A percentile compares a stretch with the other conserved stretches of the same genome.
phyloP scores from a whole-genome alignment of 306 rosid species.

The Ochetophila trinervis region DNA sequence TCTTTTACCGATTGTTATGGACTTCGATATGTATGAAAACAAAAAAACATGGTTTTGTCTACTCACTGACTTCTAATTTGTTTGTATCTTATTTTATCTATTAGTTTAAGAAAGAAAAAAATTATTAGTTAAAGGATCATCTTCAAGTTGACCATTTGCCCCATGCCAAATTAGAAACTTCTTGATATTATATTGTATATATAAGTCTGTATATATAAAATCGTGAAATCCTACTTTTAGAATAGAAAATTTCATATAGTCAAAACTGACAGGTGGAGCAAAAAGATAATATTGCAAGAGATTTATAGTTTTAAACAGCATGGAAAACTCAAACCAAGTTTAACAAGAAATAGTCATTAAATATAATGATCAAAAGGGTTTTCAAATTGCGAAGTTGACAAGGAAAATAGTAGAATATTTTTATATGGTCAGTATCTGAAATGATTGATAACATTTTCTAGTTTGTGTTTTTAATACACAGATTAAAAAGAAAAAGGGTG shows the following conservation, averaged over 20 bases:
- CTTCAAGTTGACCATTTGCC: constrained; percentile 27
- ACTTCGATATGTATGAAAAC: constrained; percentile 18
- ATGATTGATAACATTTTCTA: no score
- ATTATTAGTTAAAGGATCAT: constrained; percentile 12
- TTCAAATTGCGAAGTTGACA: background rate
- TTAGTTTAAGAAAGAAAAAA: background rate
- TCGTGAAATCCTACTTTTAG: no score
- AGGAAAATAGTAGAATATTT: background rate
- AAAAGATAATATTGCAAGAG: no score
- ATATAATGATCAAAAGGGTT: background rate
- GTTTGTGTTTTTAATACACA: no score
- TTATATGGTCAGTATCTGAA: no score
- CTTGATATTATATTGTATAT: constrained; percentile 14
- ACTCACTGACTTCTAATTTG: constrained; percentile 31
- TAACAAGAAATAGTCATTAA: no score
- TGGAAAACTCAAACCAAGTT: no score
- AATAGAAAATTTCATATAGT: no score
- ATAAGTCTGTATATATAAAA: no score
- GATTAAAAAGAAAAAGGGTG: no score
- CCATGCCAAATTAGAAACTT: constrained; percentile 45
- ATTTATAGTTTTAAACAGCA: no score
- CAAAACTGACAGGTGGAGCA: no score
- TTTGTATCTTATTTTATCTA: constrained; percentile 25
- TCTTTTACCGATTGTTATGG: constrained; percentile 8
- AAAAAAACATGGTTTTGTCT: background rate